phyloP scores from a whole-genome alignment of 2,329 filamentous ascomycete genomes.

The Metarhizium anisopliae region DNA sequence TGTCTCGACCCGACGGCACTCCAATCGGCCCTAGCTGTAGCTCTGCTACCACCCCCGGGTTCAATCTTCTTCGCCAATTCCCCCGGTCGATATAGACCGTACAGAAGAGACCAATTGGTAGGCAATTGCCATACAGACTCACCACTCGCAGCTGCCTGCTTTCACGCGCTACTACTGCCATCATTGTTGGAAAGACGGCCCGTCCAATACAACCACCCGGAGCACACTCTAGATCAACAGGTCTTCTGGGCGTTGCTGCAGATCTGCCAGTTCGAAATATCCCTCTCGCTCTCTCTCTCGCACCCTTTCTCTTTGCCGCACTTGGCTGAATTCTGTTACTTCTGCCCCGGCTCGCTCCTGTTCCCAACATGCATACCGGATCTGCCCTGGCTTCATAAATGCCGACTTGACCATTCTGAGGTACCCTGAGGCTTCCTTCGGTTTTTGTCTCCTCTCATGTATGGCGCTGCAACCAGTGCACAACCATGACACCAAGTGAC shows the following conservation, averaged over 20 bases:
- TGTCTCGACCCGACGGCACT: constrained; percentile 7
- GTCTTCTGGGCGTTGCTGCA: not conserved
- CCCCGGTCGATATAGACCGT: constrained; percentile 2
- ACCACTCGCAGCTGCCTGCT: constrained; percentile 4
- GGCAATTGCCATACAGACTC: not conserved
- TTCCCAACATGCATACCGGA: constrained; percentile 24
- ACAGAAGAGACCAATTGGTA: not conserved
- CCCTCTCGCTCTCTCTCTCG: not conserved
- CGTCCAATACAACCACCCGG: constrained; percentile 2
- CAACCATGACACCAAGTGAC: constrained; percentile 15
- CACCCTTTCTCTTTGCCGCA: constrained; percentile 5
- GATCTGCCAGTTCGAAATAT: constrained; percentile 7
- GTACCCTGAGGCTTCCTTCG: constrained; percentile 8
- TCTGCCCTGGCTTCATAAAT: constrained; percentile 26
- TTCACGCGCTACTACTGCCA: not conserved
- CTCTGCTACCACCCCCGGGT: constrained; percentile 2
- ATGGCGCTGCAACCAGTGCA: constrained; percentile 11
- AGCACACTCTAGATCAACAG: not conserved
- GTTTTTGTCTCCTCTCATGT: constrained; percentile 16
- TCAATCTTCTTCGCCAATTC: not conserved
- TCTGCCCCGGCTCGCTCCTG: constrained; percentile 17
- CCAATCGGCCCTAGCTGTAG: constrained; percentile 7
- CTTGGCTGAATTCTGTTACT: constrained; percentile 2
- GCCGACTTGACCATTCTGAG: constrained; percentile 24
- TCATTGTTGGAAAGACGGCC: constrained; percentile 3